Percentiles rank a stretch among this genome's conserved stretches.
Conservation (phyloP, 345 rosid genomes). For the Populus tremula region DNA sequence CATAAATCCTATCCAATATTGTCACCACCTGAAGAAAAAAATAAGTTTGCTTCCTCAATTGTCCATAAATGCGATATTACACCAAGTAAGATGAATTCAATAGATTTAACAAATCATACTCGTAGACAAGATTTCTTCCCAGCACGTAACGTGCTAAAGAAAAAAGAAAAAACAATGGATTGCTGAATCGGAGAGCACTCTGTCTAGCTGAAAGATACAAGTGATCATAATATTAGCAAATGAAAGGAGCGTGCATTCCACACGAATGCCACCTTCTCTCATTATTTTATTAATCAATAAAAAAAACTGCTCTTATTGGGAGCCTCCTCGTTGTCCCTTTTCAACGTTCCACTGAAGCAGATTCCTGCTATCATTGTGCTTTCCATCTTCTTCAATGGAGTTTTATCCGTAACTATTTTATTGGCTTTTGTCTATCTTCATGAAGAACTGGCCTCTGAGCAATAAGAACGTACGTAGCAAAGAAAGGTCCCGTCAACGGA, state of each 20-base stretch:
- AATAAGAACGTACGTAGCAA: background rate
- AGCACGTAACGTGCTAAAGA: background rate
- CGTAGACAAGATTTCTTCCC: no score
- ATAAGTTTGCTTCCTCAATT: no score
- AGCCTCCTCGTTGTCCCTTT: background rate
- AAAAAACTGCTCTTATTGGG: background rate
- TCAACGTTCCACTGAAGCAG: constrained; percentile 8
- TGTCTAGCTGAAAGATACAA: background rate
- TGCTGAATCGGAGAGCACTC: constrained; percentile 18
- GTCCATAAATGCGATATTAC: no score
- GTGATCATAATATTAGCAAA: background rate
- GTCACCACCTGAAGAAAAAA: no score
- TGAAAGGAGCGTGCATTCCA: constrained; percentile 24
- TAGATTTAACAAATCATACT: no score
- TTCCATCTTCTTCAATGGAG: background rate
- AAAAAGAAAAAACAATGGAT: background rate
- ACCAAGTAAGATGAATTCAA: no score
- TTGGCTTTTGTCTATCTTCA: background rate
- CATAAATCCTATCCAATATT: no score
- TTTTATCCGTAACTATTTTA: background rate
- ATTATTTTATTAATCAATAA: background rate
- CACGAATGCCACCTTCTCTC: constrained; percentile 25
- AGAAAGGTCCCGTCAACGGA: background rate
- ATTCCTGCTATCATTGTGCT: background rate
- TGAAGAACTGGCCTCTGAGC: background rate